Evolutionary conservation across 495 filamentous ascomycete species (phyloP).

Genomic region (Saxophila tyrrhenica): DNA sequence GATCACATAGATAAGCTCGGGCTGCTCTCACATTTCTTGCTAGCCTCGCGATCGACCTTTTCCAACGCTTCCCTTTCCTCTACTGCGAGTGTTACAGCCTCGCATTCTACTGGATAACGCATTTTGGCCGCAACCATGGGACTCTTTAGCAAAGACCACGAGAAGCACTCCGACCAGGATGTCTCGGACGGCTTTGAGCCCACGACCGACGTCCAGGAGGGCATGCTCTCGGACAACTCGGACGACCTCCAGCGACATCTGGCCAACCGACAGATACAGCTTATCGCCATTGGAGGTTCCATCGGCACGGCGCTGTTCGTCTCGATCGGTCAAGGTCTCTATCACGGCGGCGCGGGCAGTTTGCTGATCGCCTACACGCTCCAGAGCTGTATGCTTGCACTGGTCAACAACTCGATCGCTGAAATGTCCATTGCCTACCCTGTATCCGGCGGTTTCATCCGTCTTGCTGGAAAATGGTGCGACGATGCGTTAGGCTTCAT

Average conservation of each 20-base stretch:
- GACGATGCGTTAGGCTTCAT: slow-evolving; percentile 46
- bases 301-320: slow-evolving; percentile 32
- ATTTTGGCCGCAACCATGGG: not conserved
- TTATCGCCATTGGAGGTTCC: slow-evolving; percentile 32
- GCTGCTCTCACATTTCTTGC: not conserved
- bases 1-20: not conserved
- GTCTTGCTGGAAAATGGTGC: slow-evolving; percentile 36
- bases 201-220: slow-evolving; percentile 1
- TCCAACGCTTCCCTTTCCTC: not conserved
- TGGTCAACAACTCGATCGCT: slow-evolving; percentile 37
- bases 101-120: not conserved
- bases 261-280: slow-evolving; percentile 26
- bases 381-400: slow-evolving; percentile 22
- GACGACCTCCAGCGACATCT: slow-evolving; percentile 19
- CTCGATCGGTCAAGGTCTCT: slow-evolving; percentile 25
- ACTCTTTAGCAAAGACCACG: not conserved
- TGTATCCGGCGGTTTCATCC: slow-evolving; percentile 35
- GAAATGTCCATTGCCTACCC: slow-evolving; percentile 38
- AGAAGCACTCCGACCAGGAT: not conserved
- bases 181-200: slow-evolving; percentile 1
- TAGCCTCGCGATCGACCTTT: too few relatives aligned
- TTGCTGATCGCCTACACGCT: slow-evolving; percentile 26
- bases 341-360: slow-evolving; percentile 25
- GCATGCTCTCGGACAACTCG: slow-evolving; percentile 1
- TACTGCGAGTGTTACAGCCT: not conserved